Conservation (phyloP, 805 yeast genomes). For the Starmerella stellata region DNA sequence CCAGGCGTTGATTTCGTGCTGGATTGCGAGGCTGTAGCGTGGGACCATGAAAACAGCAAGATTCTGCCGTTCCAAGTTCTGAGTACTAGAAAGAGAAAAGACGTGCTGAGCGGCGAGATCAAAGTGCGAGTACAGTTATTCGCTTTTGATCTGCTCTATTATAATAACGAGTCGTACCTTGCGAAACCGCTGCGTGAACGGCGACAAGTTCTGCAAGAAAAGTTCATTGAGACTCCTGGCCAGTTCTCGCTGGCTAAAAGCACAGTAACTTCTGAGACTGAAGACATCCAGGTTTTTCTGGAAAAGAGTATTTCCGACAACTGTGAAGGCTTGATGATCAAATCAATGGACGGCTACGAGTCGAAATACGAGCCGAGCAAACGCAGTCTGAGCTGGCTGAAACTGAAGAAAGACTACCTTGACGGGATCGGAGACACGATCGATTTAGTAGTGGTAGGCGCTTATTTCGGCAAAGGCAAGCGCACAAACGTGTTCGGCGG, state of each 20-base stretch:
- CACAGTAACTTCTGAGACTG: slow-evolving; percentile 48
- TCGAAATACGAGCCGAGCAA: slow-evolving; percentile 86
- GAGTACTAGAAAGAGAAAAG: slow-evolving; percentile 86
- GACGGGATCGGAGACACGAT: slow-evolving; percentile 92
- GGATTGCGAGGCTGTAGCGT: slow-evolving; percentile 96
- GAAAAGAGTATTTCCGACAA: slow-evolving; percentile 78
- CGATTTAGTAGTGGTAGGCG: slow-evolving; percentile 86
- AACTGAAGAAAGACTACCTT: slow-evolving; percentile 82
- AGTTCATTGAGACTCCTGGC: slow-evolving; percentile 47
- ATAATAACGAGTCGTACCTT: slow-evolving; percentile 55
- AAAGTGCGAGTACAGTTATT: slow-evolving; percentile 82
- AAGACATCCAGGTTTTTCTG: slow-evolving; percentile 62
- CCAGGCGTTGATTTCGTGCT: slow-evolving; percentile 40
- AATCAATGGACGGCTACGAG: slow-evolving; percentile 62
- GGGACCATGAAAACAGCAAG: slow-evolving; percentile 63
- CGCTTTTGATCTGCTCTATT: slow-evolving; percentile 71
- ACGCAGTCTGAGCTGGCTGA: slow-evolving; percentile 87
- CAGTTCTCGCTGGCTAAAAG: slow-evolving; percentile 65
- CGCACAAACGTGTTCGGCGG: slow-evolving; percentile 94
- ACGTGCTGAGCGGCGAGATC: slow-evolving; percentile 69
- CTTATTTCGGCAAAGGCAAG: slow-evolving; percentile 83
- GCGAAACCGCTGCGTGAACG: slow-evolving; percentile 52
- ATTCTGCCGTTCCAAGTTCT: slow-evolving; percentile 86
- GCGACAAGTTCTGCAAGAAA: slow-evolving; percentile 38
- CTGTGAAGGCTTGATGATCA: slow-evolving; percentile 95